Percentiles rank a stretch among this genome's conserved stretches.
phyloP scores from a whole-genome alignment of 2,329 filamentous ascomycete genomes.

The Epichloe elymi region DNA sequence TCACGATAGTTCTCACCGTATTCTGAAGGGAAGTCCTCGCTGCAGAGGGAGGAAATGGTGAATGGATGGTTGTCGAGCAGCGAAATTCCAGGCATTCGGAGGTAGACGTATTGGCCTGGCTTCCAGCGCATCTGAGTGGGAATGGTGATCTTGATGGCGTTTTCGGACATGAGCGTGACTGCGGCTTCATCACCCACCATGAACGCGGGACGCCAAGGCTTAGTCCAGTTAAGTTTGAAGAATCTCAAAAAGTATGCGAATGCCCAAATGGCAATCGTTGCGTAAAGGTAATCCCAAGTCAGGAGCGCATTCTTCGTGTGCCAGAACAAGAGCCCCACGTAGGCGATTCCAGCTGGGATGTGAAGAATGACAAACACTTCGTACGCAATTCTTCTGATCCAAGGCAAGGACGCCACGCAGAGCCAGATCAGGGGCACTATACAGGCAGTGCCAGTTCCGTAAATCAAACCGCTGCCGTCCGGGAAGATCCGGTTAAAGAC shows the following conservation, averaged over 20 bases:
- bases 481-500: slow-evolving; percentile 61
- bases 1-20: slow-evolving; percentile 83
- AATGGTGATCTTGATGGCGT: slow-evolving; percentile 90
- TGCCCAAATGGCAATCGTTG: slow-evolving; percentile 67
- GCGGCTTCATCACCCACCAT: slow-evolving; percentile 85
- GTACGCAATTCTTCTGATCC: slow-evolving; percentile 65
- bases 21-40: slow-evolving; percentile 82
- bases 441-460: slow-evolving; percentile 75
- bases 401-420: slow-evolving; percentile 70
- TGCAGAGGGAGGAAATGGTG: slow-evolving; percentile 85
- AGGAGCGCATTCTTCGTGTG: slow-evolving; percentile 86
- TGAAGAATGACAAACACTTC: slow-evolving; percentile 77
- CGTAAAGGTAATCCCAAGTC: slow-evolving; percentile 81
- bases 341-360: slow-evolving; percentile 66
- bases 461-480: slow-evolving; percentile 53
- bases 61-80: slow-evolving; percentile 91
- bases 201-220: slow-evolving; percentile 66
- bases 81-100: slow-evolving; percentile 86
- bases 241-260: slow-evolving; percentile 61
- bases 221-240: slow-evolving; percentile 82
- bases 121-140: slow-evolving; percentile 88
- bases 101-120: slow-evolving; percentile 87
- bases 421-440: slow-evolving; percentile 72
- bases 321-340: slow-evolving; percentile 83
- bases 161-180: slow-evolving; percentile 78